These are phyloP conservation scores for Colletotrichum cordylinicola DNA, from an alignment of 2,329 filamentous ascomycete genomes.

Conservation along the genomic window DNA sequence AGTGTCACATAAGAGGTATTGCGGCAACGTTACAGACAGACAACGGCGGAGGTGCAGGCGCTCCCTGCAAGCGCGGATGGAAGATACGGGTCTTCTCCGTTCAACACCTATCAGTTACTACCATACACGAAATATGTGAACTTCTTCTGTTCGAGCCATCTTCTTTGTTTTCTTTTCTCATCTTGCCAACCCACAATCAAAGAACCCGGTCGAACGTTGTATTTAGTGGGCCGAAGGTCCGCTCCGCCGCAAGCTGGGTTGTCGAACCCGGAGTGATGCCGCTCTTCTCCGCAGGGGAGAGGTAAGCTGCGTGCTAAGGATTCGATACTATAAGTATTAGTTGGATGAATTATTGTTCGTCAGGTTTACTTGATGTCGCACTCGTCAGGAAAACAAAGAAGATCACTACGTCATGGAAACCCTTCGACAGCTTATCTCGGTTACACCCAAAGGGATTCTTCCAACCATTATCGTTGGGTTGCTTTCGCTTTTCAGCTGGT, in stretches of 20 bases:
- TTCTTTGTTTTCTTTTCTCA: neutral
- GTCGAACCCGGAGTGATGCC: neutral
- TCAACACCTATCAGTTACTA: neutral
- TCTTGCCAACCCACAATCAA: neutral
- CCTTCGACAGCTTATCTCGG: neutral
- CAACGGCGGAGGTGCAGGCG: neutral
- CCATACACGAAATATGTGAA: neutral
- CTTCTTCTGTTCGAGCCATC: neutral
- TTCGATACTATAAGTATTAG: neutral
- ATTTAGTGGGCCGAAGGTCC: neutral
- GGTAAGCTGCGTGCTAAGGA: neutral
- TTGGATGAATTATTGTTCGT: fast-evolving
- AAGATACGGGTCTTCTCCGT: neutral
- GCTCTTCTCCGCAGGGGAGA: neutral
- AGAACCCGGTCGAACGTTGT: neutral
- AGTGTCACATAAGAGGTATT: neutral
- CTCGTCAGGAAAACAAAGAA: neutral
- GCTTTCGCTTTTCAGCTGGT: neutral
- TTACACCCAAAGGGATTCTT: neutral
- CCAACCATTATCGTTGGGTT: neutral
- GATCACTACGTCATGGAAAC: neutral
- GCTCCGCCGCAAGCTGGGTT: neutral
- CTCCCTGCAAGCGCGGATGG: neutral
- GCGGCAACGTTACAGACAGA: neutral
- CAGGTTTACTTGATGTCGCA: neutral